Evolutionary conservation across 768 basidiomycete species (phyloP).

Genomic region (Trametes cinnabarina): DNA sequence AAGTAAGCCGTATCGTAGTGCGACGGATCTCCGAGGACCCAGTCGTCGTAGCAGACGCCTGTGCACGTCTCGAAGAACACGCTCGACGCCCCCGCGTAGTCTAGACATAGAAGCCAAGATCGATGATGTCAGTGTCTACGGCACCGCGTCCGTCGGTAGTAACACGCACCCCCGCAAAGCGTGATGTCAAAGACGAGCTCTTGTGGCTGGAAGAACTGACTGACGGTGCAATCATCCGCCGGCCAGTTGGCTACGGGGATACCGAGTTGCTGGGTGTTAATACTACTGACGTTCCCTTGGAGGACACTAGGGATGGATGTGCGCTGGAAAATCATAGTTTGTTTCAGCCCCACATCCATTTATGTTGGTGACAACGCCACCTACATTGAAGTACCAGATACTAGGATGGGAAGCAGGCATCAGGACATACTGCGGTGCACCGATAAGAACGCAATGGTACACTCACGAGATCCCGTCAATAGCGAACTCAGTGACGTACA

Average conservation of each 20-base stretch:
- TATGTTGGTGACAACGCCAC: slow-evolving; percentile 23
- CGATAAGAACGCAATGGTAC: neutral
- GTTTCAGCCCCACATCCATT: neutral
- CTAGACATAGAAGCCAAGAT: slow-evolving; percentile 8
- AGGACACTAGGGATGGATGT: slow-evolving; percentile 47
- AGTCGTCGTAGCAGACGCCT: slow-evolving; percentile 69
- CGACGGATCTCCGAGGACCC: slow-evolving; percentile 60
- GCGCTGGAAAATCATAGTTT: slow-evolving; percentile 27
- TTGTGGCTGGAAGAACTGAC: slow-evolving; percentile 58
- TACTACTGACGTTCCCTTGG: slow-evolving; percentile 46
- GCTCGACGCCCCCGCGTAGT: slow-evolving; percentile 46
- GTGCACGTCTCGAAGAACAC: slow-evolving; percentile 61
- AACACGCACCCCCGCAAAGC: slow-evolving; percentile 54
- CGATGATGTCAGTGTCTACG: slow-evolving; percentile 3
- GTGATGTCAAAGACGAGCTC: slow-evolving; percentile 74
- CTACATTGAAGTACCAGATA: slow-evolving; percentile 61
- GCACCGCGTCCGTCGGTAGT: slow-evolving; percentile 16
- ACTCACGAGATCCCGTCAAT: slow-evolving; percentile 61
- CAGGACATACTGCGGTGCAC: neutral
- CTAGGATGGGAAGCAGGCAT: slow-evolving; percentile 28
- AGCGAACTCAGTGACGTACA: slow-evolving; percentile 74
- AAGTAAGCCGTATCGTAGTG: slow-evolving; percentile 70
- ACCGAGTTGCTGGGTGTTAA: slow-evolving; percentile 59
- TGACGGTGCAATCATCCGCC: slow-evolving; percentile 50
- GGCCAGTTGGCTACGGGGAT: slow-evolving; percentile 72